Base-by-base conservation (phyloP, 768 basidiomycete genomes). In the Tubosaeta sp. region DNA sequence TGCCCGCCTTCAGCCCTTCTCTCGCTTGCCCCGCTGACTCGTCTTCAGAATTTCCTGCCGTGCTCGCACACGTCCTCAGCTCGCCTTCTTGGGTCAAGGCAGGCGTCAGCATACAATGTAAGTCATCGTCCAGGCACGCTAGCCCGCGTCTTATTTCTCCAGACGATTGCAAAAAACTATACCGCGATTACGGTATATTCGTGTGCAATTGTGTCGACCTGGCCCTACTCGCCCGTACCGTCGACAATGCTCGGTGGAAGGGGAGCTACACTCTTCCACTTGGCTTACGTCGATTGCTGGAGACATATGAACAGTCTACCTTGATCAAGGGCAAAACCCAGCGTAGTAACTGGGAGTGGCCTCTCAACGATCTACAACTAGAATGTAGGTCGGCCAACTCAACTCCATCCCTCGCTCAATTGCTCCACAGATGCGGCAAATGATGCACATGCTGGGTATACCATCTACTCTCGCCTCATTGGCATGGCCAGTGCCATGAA, bases 71-170 rank as follows among this genome's bases (percentile, higher is more conserved):
- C 3, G 54, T 91, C 25, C 74, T 91, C 13, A 71, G 71, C 51
- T 76, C 81, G 49, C 65, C 80, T 0, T 61, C 62, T n/a, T 75
- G 80, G 47, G 64, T 76, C 52, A 91, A 91, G 67, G 77, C 79
- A 8, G 90, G 90, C 19, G 86, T 89, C 46, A 82, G 75, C 22
- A 89, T 90, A n/a, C 81, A 82, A 70, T 62, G 89, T 85, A 58
- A 55, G 74, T 51, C 18, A 61, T 44, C 16, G 19, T 29, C 29
- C 39, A 21, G 19, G 13, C 6, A 2, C 19, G 16, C 29, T n/a
- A 14, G 27, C 7, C 16, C n/a, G 44, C 48, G n/a, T 6, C 34
- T 32, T 50, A 40, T 52, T n/a, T 48, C 44, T 24, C 51, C 34
- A 90, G 88, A 74, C 56, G 89, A 91, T 59, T 81, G 77, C 49